Evolutionary conservation across 1,284 basidiomycete species (phyloP), one percentile per base, ranked within the genome.

Genomic region (Ceratobasidium sp.): DNA sequence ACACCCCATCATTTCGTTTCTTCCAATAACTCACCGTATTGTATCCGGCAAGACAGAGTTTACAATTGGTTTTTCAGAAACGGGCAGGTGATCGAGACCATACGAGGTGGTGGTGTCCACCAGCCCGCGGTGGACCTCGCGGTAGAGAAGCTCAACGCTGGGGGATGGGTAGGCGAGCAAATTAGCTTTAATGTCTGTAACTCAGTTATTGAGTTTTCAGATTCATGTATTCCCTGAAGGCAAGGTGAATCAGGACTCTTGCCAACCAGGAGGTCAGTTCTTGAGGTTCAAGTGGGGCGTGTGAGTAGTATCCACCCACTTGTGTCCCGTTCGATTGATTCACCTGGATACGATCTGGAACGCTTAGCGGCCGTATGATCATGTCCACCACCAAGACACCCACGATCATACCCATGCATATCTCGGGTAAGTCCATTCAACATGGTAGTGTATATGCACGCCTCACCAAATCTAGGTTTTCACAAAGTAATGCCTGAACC

Each of bases 251-350:
- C 96, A 96, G 82, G 87, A 90, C 34, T 82, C 86, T 29, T 84
- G 87, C 9, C 90, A 92, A 81, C 85, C 86, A 1, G 80, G 84
- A 19, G 84, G 87, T 9, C 85, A 86, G 56, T 83, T 99, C 77
- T 87, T 92, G 6, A 87, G 95, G 61, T 99, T 99, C 85, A 98
- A 98, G 86, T 99, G 97, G 98, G 98, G 97, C 76, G 87, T 98
- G 91, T 95, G 83, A 83, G 94, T 92, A 34, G 77, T 80, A 19
- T 25, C 37, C n/a, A n/a, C 49, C 22, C 11, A 8, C 19, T 43
- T 64, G 17, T 49, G 69, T 51, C 17, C 29, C 49, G 80, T 32
- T 81, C 81, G 51, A 71, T 79, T 15, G 68, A 69, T 56, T 71
- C 32, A 43, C 19, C 44, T 29, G 54, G 32, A 46, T 29, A 29